Evolutionary conservation across 1,284 basidiomycete genomes (phyloP), one percentile per base, ranked within the genome.

Genomic region (Fomitopsis palustris): DNA sequence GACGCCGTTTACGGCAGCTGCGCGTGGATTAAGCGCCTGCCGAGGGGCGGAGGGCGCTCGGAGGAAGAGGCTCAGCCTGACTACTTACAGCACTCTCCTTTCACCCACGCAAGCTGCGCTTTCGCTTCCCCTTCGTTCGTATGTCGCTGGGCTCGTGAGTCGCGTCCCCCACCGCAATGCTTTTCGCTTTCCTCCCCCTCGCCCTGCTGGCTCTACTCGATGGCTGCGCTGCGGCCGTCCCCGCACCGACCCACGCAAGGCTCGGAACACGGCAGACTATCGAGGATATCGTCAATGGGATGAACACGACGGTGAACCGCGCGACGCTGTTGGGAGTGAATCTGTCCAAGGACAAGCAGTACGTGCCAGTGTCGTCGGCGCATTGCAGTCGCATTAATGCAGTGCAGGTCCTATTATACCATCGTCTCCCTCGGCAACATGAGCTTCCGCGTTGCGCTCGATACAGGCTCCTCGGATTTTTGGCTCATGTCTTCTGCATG

Each of bases 401-500:
- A 19, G 37, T 53, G 14, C 65, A 89, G 87, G 67, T 84, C 88
- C 3, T 92, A 90, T 67, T 90, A 82, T 65, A 74, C 80, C 17
- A 71, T 88, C 45, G 76, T 90, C 52, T 71, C 79, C 60, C 74
- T 79, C 41, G 90, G 88, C 41, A 75, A 78, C 60, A 81, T 88
- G 62, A 82, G 73, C 65, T 87, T 90, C 64, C 85, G 88, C 17
- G 81, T 86, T n/a, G 81, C 82, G 0, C 72, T 92, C 42, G 89
- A 92, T 70, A 91, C 90, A 1, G 90, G 78, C n/a, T 92, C 90
- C 4, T 80, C 88, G 12, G 88, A 90, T 70, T 69, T 88, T 19
- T 92, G 88, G 89, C 65, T 91, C 17, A 68, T 84, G 51, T 87
- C 88, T 25, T 85, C 88, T 4, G 77, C 69, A 6, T 92, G 90